Base-by-base conservation (phyloP, 1,139 yeast genomes). In the Yamadazyma songkhlaensis region DNA sequence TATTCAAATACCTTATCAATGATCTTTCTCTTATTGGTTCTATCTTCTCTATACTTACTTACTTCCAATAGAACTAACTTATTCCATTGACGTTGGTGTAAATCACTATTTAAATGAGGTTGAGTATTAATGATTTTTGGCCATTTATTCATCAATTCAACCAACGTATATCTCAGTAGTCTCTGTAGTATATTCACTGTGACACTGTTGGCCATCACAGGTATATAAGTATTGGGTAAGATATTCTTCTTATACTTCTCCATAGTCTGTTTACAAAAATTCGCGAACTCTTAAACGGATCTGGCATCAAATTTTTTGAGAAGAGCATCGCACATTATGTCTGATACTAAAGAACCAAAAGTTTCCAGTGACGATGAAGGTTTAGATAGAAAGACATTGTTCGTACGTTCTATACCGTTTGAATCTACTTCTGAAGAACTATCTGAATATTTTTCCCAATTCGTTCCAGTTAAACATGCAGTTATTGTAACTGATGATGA, bases 401-500 rank as follows among this genome's bases (percentile, higher is more conserved):
- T 90, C 57, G 94, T 92, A 24, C 76, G 97, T 44, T 74, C 89
- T 4, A 70, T 92, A 36, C 97, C 97, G 1, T 68, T 72, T 44
- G 84, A 79, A 37, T 95, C 90, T 6, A 84, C 94, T 1, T 78
- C 83, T 20, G 96, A 88, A 42, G 82, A 88, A 51, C 71, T 89
- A 35, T 75, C 92, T 1, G 86, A 84, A 49, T 88, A 74, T 62
- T 92, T 92, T 55, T 84, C 97, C 1, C 88, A 88, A 47, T 84
- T 89, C 60, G 94, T 88, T 1, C 98, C 98, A 4, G 95, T 92
- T 10, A 89, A 84, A 62, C 98, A 92, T 62, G 96, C 97, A 3
- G 94, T 89, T 35, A 77, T 92, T 35, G 98, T 94, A 17, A 84
- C 74, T 33, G 96, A 92, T 57, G 68, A 73, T 10, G 79, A 84